Percentiles rank a stretch among this genome's conserved stretches.
Conservation (phyloP, 106 monocot species). For the Iris macrosiphon region DNA sequence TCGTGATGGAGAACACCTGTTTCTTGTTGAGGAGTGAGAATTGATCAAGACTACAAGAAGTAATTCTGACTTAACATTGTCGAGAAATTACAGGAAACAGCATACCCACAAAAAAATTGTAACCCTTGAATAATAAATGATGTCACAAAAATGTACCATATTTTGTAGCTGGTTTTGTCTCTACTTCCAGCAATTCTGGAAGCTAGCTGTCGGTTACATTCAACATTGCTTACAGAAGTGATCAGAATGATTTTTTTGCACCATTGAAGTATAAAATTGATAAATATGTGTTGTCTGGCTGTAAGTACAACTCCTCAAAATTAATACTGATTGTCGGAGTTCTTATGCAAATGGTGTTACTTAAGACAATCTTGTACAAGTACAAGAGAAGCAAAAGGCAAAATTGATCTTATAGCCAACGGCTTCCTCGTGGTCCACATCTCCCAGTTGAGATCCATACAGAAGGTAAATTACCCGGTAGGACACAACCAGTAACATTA, state of each 20-base stretch:
- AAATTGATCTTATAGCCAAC: conserved; percentile 7
- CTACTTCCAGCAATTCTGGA: conserved; percentile 9
- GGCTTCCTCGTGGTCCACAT: too few species aligned
- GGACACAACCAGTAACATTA: background rate
- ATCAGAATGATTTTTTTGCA: background rate
- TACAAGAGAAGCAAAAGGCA: background rate
- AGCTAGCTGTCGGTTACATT: background rate
- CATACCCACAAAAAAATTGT: background rate
- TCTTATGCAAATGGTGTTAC: background rate
- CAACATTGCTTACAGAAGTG: background rate
- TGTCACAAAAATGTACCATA: too few species aligned
- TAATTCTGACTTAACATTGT: background rate
- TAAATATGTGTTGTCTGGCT: background rate
- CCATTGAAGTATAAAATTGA: background rate
- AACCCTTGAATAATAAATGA: too few species aligned
- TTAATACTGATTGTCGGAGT: background rate
- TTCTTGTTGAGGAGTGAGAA: conserved; percentile 25
- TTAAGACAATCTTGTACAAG: background rate
- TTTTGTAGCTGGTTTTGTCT: background rate
- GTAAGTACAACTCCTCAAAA: background rate
- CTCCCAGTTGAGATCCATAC: background rate
- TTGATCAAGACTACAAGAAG: conserved; percentile 1
- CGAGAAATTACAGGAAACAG: background rate
- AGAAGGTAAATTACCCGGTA: background rate
- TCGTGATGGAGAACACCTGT: conserved; percentile 51